Evolutionary conservation across 306 rosid species (phyloP).

Genomic region (Cicer cuneatum): DNA sequence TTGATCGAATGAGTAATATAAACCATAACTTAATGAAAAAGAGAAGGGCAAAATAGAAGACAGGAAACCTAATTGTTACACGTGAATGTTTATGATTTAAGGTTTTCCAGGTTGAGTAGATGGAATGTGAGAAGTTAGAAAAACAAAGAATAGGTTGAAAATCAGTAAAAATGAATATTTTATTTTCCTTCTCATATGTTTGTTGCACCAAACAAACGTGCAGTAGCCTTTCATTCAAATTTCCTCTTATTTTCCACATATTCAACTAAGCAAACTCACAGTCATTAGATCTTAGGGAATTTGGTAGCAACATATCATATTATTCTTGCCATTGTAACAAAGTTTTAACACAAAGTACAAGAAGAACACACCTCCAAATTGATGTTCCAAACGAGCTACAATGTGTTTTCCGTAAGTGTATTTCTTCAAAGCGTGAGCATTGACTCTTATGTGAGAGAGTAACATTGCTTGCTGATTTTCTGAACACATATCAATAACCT

Average conservation of each 20-base stretch:
- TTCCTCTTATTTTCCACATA: slow-evolving; percentile 6
- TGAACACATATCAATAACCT: slow-evolving; percentile 66
- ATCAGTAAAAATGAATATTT: neutral
- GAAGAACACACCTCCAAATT: slow-evolving; percentile 46
- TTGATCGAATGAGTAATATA: neutral
- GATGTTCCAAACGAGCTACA: slow-evolving; percentile 67
- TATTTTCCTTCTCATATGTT: slow-evolving; percentile 5
- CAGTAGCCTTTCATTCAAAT: neutral
- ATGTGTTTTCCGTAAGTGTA: slow-evolving; percentile 83
- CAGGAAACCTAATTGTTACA: slow-evolving; percentile 3
- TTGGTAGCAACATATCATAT: neutral
- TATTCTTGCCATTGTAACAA: neutral
- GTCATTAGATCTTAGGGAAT: neutral
- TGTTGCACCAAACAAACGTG: neutral
- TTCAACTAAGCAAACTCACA: neutral
- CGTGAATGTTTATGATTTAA: neutral
- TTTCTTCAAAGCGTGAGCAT: slow-evolving; percentile 74
- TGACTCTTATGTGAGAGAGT: slow-evolving; percentile 58
- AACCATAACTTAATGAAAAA: neutral
- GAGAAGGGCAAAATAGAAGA: neutral
- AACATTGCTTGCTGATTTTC: slow-evolving; percentile 58
- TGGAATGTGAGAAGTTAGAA: neutral
- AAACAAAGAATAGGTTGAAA: slow-evolving; percentile 6
- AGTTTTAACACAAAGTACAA: slow-evolving; percentile 16
- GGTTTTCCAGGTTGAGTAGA: neutral